Conservation (phyloP, 345 rosid genomes). For the Salix brachista region DNA sequence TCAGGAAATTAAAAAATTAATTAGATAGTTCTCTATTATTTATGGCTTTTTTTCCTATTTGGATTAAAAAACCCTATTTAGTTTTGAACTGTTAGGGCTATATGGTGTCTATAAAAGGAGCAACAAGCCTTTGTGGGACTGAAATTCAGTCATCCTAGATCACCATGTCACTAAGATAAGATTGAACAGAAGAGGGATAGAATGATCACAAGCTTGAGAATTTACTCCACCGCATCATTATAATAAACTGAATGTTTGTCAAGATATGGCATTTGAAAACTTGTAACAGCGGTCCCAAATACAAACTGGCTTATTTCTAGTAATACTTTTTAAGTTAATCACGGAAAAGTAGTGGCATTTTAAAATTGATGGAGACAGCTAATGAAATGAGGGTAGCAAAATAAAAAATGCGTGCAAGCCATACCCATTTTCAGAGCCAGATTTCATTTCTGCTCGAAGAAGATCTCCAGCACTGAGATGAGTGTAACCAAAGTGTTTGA, state of each 20-base stretch:
- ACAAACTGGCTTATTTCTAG: background rate
- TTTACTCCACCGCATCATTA: background rate
- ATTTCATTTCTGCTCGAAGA: slow-evolving; percentile 32
- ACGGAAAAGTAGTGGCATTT: background rate
- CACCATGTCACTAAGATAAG: background rate
- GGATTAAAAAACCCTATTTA: background rate
- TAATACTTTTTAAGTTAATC: background rate
- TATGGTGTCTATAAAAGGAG: background rate
- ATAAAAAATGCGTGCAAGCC: background rate
- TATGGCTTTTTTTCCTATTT: background rate
- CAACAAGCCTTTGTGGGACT: background rate
- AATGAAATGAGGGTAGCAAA: background rate
- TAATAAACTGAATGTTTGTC: background rate
- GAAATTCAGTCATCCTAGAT: background rate
- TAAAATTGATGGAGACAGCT: background rate
- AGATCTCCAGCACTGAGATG: slow-evolving; percentile 40
- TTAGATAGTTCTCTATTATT: background rate
- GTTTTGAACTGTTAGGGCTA: background rate
- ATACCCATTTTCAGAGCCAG: slow-evolving; percentile 36
- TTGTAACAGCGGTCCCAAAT: background rate
- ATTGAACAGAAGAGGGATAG: background rate
- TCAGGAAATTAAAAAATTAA: background rate
- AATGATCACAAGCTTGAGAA: background rate
- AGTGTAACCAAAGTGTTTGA: slow-evolving; percentile 25
- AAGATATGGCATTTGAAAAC: background rate